Evolutionary conservation across 129 eudicot genomes (phyloP).

Genomic region (Saposhnikovia divaricata): DNA sequence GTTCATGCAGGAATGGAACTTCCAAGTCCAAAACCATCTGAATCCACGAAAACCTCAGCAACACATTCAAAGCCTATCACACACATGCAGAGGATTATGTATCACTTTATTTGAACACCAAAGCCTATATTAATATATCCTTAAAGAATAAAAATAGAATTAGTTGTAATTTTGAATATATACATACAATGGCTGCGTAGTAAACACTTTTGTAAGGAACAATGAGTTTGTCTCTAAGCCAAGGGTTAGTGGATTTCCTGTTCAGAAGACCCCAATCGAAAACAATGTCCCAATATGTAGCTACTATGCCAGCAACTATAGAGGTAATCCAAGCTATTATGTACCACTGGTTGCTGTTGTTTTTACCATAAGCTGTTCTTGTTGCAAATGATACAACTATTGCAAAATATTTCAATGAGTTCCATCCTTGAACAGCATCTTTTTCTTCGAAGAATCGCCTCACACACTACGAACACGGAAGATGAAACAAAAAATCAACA

Average conservation of each 20-base stretch:
- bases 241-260: conserved; percentile 13
- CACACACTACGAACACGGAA: not conserved
- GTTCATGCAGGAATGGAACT: conserved; percentile 10
- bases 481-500: not conserved
- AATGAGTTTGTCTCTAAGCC: conserved; percentile 17
- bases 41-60: conserved; percentile 20
- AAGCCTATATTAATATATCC: not conserved
- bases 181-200: conserved; percentile 14
- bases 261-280: conserved; percentile 21
- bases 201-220: conserved; percentile 14
- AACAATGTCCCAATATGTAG: conserved; percentile 18
- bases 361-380: conserved; percentile 3
- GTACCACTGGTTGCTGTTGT: not conserved
- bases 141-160: not conserved
- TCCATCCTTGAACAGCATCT: conserved; percentile 11
- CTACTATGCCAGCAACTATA: not conserved
- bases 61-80: conserved; percentile 10
- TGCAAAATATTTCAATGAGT: conserved; percentile 13
- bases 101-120: not conserved
- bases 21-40: conserved; percentile 11
- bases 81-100: no score
- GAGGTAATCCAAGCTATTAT: conserved; percentile 8
- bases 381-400: conserved; percentile 8
- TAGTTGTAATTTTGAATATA: not conserved
- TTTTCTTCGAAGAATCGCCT: conserved; percentile 18